Base-by-base conservation (phyloP, 805 yeast genomes). In the Brettanomyces bruxellensis region DNA sequence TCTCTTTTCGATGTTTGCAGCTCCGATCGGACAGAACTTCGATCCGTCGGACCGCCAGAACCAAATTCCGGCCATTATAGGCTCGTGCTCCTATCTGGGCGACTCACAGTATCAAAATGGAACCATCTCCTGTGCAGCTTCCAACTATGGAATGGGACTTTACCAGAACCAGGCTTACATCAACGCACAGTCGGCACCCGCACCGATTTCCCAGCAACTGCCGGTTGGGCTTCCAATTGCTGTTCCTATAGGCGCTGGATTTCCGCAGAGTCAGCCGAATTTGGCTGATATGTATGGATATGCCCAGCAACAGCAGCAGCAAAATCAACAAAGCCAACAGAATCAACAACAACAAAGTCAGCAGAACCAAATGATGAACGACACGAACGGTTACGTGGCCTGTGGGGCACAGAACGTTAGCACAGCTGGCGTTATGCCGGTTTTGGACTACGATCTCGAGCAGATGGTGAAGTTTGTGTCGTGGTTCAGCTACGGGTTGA, bases 391-490 rank as follows among this genome's bases (percentile, higher is more conserved):
- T 12, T 37, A 37, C 18, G 13, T 2, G 11, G 35, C 2, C 35
- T 32, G 11, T 2, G 35, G 35, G 18, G 18, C 18, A 18, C 18
- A 38, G 13, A 23, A 41, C 18, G 49, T 47, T 24, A 52, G 67
- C 4, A 62, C 71, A 39, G 96, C 96, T 39, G 96, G 95, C 50
- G 91, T 87, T 41, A 72, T 82, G 36, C 73, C 82, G 13, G 82
- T 78, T 34, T 71, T 86, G 58, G 96, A 89, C 61, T 90, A 91
- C 63, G 89, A 87, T 53, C 65, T 88, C 46, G 73, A 74, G 38
- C 68, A 73, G 48, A 90, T 90, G 95, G 74, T 95, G 7, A 81
- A 82, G 48, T 93, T 87, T 57, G 70, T 88, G 43, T 73, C 88
- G 44, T 79, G 89, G 72, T 76, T 87, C 62, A 72, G 86, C 12